Conservation (phyloP, 2,329 filamentous ascomycete species). For the Pseudopyricularia javanii region DNA sequence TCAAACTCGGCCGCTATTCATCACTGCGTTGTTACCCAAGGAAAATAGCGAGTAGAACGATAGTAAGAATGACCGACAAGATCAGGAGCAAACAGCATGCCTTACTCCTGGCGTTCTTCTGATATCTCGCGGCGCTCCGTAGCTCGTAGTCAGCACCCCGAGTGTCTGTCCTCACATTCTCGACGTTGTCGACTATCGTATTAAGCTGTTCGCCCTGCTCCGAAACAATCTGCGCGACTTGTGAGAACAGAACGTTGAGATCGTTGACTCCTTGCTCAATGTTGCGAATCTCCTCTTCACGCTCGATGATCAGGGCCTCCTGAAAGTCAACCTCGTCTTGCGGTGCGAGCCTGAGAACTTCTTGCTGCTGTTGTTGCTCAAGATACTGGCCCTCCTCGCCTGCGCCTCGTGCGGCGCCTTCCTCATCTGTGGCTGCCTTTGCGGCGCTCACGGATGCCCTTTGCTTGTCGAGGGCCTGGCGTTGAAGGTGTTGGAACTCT, state of each 20-base stretch:
- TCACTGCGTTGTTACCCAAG: constrained; percentile 41
- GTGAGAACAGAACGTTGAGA: constrained; percentile 89
- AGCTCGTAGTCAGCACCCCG: constrained; percentile 77
- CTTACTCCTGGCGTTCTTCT: constrained; percentile 91
- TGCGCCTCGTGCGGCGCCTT: constrained; percentile 16
- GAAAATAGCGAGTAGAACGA: constrained; percentile 78
- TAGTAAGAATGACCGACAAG: constrained; percentile 74
- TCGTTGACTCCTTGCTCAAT: constrained; percentile 96
- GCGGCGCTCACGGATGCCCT: constrained; percentile 75
- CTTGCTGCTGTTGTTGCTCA: constrained; percentile 54
- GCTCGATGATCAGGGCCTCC: constrained; percentile 87
- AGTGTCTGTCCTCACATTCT: constrained; percentile 70
- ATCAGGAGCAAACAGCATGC: constrained; percentile 87
- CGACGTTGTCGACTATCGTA: constrained; percentile 79
- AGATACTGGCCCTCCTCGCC: constrained; percentile 28
- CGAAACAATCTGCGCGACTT: constrained; percentile 93
- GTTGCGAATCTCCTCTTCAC: constrained; percentile 91
- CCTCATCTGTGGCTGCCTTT: constrained; percentile 62
- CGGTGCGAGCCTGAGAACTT: constrained; percentile 69
- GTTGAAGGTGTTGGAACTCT: constrained; percentile 89
- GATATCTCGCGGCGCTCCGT: constrained; percentile 75
- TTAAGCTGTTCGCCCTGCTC: constrained; percentile 87
- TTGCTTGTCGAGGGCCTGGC: constrained; percentile 83
- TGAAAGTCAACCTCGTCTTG: constrained; percentile 98
- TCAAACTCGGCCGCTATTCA: not conserved